These are phyloP conservation scores for Coniochaeta sp. DNA, from an alignment of 2,329 filamentous ascomycete species.

Conservation along the genomic window DNA sequence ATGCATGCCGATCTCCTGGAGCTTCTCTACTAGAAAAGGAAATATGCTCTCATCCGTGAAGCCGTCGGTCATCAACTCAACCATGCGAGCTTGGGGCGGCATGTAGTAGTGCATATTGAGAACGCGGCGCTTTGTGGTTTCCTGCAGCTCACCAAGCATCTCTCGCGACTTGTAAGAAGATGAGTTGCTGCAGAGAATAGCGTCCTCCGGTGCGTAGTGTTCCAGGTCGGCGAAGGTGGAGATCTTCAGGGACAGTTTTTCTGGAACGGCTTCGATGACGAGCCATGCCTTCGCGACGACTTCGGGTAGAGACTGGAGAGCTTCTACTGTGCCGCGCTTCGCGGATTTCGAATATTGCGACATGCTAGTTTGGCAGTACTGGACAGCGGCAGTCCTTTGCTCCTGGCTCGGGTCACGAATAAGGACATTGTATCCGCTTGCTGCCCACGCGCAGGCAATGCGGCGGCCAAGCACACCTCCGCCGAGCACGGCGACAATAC, in stretches of 20 bases:
- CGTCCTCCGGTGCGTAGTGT: conserved; percentile 30
- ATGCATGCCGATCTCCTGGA: conserved; percentile 28
- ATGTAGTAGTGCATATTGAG: conserved; percentile 46
- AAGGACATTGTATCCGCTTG: conserved; percentile 32
- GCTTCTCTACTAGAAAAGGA: conserved; percentile 32
- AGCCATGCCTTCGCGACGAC: conserved; percentile 40
- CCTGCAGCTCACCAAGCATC: conserved; percentile 33
- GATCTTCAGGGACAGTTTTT: conserved; percentile 39
- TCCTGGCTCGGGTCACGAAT: conserved; percentile 30
- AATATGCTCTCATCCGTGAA: conserved; percentile 33
- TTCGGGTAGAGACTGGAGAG: conserved; percentile 25
- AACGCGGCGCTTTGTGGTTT: conserved; percentile 26
- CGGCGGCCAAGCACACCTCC: conserved; percentile 34
- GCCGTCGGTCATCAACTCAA: conserved; percentile 47
- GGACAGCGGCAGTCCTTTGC: too few relatives aligned
- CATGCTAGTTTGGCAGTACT: too few relatives aligned
- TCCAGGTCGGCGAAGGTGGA: conserved; percentile 38
- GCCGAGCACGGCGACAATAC: conserved; percentile 29
- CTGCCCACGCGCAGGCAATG: conserved; percentile 29
- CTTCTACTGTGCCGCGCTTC: conserved; percentile 29
- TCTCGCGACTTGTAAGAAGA: conserved; percentile 43
- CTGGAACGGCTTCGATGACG: conserved; percentile 46
- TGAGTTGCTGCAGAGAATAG: conserved; percentile 41
- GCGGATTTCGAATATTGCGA: conserved; percentile 19
- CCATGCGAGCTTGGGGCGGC: conserved; percentile 35